Evolutionary conservation across 208 protist genomes (phyloP).

Genomic region (Naegleria gruberi): DNA sequence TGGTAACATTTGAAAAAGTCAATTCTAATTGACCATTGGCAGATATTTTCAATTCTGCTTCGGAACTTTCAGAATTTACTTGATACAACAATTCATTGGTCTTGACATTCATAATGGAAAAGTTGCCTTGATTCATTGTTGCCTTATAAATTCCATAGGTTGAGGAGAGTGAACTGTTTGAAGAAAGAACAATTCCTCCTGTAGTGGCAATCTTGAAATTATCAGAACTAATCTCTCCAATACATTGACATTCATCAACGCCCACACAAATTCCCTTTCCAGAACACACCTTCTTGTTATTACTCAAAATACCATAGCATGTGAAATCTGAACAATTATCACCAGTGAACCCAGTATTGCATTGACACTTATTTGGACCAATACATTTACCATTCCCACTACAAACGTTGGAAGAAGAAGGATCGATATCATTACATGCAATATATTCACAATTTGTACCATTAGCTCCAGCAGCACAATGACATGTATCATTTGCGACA

Average conservation of each 20-base stretch:
- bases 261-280: background rate
- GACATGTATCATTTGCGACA: background rate
- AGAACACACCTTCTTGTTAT: background rate
- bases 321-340: background rate
- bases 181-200: too few species aligned
- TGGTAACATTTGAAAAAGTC: too few species aligned
- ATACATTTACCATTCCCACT: background rate
- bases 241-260: background rate
- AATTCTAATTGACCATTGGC: too few species aligned
- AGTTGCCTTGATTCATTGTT: too few species aligned
- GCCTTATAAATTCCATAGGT: too few species aligned
- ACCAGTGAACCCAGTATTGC: background rate
- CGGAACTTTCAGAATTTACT: too few species aligned
- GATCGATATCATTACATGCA: background rate
- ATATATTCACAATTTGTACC: background rate
- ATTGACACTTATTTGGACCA: background rate
- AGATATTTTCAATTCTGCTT: too few species aligned
- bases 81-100: too few species aligned
- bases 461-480: background rate
- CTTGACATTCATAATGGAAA: too few species aligned
- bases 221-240: too few species aligned
- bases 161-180: too few species aligned
- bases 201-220: too few species aligned
- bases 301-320: background rate
- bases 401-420: background rate